Base-by-base conservation (phyloP, 805 yeast species). In the Saccharomycopsis microspora region DNA sequence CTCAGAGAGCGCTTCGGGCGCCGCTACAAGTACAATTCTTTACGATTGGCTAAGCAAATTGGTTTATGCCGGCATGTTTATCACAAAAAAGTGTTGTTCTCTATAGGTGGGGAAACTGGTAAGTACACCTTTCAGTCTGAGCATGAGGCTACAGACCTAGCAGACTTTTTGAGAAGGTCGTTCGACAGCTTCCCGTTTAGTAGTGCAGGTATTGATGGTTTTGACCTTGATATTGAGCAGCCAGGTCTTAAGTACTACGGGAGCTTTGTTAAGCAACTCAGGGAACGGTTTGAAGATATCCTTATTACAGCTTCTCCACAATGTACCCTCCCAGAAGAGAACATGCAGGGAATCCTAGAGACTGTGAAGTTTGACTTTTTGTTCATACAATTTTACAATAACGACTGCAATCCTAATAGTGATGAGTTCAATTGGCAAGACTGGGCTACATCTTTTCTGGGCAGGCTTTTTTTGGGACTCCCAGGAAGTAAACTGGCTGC, bases 171-270 rank as follows among this genome's bases (percentile, higher is more conserved):
- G 29, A 74, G 79, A 78, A 58, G 74, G 56, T 60, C 60, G 54
- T 76, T 75, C 58, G 80, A 78, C 42, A 76, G 66, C 30, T 66
- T 65, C 32, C 61, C 74, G 49, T 77, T 81, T 54, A 83, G 78
- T 49, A 74, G 67, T 55, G 70, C 94, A 1, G 63, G 80, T 27
- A 70, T 90, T 40, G 97, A 90, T 64, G 97, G 97, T 19, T 87
- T 88, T 61, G 97, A 90, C 63, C 79, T 89, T 53, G 97, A 90
- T 64, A 78, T 85, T 57, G 97, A 90, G 64, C 74, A 76, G 59
- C 68, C 69, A 50, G 95, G n/a, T 81, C 80, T 58, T 73, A 76
- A 35, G 73, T 80, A 95, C n/a, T 83, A 81, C 58, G 74, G 76
- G 36, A 74, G 80, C 9, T 63, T 82, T 48, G 82, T 76, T 8